A percentile compares a stretch with the other conserved stretches of the same genome.
Evolutionary conservation across 208 protist genomes (phyloP).

Genomic region (Trypanosoma melophagium): DNA sequence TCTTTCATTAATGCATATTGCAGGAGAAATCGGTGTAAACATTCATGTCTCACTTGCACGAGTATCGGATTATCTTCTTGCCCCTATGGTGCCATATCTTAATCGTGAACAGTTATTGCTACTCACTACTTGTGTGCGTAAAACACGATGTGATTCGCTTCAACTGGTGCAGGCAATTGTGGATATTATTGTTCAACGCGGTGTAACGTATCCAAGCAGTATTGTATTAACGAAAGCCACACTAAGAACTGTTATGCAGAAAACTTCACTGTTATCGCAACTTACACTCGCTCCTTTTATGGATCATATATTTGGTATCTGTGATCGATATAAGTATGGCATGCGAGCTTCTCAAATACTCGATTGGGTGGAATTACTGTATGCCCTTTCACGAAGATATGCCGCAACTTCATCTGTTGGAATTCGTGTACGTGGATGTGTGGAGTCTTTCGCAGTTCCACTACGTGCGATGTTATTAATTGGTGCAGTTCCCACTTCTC

Average conservation of each 20-base stretch:
- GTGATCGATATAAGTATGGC: constrained; percentile 35
- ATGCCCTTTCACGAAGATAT: constrained; percentile 48
- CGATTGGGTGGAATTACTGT: constrained; percentile 50
- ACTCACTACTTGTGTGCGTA: constrained; percentile 42
- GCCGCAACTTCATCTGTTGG: constrained; percentile 35
- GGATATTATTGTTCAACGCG: constrained; percentile 31
- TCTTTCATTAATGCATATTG: constrained; percentile 56
- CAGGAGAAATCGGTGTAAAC: constrained; percentile 56
- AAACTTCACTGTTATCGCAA: constrained; percentile 36
- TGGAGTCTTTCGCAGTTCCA: constrained; percentile 54
- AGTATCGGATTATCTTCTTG: constrained; percentile 50
- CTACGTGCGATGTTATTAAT: constrained; percentile 47
- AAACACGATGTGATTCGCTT: constrained; percentile 47
- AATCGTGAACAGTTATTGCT: constrained; percentile 36
- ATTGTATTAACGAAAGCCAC: constrained; percentile 44
- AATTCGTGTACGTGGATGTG: constrained; percentile 27
- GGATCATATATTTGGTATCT: constrained; percentile 42
- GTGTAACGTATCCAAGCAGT: constrained; percentile 34
- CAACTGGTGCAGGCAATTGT: constrained; percentile 40
- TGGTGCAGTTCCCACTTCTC: constrained; percentile 27
- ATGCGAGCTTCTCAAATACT: constrained; percentile 43
- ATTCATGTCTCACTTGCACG: constrained; percentile 42
- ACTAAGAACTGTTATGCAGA: constrained; percentile 40
- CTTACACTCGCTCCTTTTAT: constrained; percentile 36
- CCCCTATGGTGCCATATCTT: constrained; percentile 53